Base-by-base conservation (phyloP, 441 rosid species). In the Breynia disticha region DNA sequence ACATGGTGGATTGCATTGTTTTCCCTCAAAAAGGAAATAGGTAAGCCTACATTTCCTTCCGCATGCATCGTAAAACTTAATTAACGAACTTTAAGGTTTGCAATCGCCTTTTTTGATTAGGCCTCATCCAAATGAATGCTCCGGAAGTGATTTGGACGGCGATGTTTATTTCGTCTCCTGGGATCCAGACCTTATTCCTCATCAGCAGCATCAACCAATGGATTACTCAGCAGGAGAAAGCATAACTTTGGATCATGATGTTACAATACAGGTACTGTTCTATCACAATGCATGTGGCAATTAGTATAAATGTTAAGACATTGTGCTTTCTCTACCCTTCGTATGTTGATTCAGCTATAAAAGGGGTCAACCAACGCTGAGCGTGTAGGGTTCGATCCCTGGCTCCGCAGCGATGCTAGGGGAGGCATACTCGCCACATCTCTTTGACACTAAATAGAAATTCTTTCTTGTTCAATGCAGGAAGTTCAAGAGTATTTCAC, bases 71-170 rank as follows among this genome's bases (percentile, higher is more conserved):
- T 35, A 5, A 10, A 5, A 11, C 15, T n/a, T 55, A 46, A 47
- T 59, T 21, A 28, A 28, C 7, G 5, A 4, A 28, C 35, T 2
- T 28, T 41, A n/a, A n/a, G n/a, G n/a, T 41, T 41, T 0, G 1
- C 44, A 28, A 28, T 41, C 13, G 44, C 10, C 13, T 13, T 41
- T 44, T 42, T 19, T 2, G 15, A 21, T 16, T 15, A 84, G 91
- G 71, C 93, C 91, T 2, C 95, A 87, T 56, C 84, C 93, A 16
- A 82, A 87, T 57, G 87, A 83, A 55, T 84, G 89, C 47, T 87
- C 86, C 0, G 91, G 89, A 50, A 84, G 91, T 72, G 89, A 84
- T 70, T 56, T 84, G 68, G 89, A 87, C 49, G 91, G 91, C 24
- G 91, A 87, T 66, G 66, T 82, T 19, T 84, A 84, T 61, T 87